phyloP scores from a whole-genome alignment of 2,329 filamentous ascomycete genomes.

The Sporothrix euskadiensis region DNA sequence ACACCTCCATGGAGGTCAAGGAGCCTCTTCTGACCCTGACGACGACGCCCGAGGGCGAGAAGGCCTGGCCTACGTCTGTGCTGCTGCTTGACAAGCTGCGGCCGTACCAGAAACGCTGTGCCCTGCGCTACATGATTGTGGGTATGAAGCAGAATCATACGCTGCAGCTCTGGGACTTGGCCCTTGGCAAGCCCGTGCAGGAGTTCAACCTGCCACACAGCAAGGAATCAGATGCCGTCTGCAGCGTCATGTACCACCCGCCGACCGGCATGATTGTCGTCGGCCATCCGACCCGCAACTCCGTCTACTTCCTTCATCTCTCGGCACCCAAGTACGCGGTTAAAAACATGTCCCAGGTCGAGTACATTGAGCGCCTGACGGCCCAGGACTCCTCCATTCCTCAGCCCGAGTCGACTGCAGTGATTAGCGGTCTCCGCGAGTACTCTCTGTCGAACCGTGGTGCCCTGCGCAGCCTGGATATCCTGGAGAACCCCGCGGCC shows the following conservation, averaged over 20 bases:
- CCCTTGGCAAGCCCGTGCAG: constrained; percentile 90
- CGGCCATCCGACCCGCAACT: constrained; percentile 94
- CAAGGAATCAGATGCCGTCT: constrained; percentile 96
- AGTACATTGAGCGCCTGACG: constrained; percentile 77
- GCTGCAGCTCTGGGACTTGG: constrained; percentile 96
- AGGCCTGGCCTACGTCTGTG: constrained; percentile 95
- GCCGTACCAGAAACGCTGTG: constrained; percentile 85
- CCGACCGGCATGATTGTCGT: constrained; percentile 90
- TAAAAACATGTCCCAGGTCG: constrained; percentile 78
- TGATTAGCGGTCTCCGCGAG: constrained; percentile 94
- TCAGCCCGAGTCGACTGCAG: constrained; percentile 89
- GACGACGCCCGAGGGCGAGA: constrained; percentile 83
- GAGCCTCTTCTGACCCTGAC: constrained; percentile 83
- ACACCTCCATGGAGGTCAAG: constrained; percentile 71
- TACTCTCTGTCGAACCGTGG: constrained; percentile 89
- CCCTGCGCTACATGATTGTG: constrained; percentile 91
- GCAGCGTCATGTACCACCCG: constrained; percentile 93
- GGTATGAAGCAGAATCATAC: constrained; percentile 99
- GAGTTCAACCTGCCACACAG: constrained; percentile 95
- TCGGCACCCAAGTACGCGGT: constrained; percentile 92
- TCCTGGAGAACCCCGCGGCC: constrained; percentile 71
- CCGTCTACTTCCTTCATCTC: constrained; percentile 93
- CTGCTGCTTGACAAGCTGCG: constrained; percentile 94
- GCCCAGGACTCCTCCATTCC: constrained; percentile 71
- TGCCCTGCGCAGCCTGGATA: constrained; percentile 83